Evolutionary conservation across 192 early-diverging fungal species (phyloP).

Genomic region (Podila epicladia): DNA sequence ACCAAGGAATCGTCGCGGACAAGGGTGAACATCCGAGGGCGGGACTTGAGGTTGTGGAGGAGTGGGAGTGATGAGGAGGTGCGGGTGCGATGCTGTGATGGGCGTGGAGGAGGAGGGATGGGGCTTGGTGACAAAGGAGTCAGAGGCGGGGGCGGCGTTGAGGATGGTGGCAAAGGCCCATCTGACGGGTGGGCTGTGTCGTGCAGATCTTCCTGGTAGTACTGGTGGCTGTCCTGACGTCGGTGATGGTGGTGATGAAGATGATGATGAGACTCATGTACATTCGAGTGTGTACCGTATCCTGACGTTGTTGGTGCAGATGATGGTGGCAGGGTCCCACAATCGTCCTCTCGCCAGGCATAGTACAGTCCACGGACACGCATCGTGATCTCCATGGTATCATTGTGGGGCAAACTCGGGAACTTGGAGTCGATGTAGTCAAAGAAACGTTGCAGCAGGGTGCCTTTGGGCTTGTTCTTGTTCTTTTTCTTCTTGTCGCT

Average conservation of each 20-base stretch:
- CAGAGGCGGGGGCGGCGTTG: too few relatives aligned
- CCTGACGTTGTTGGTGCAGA: background rate
- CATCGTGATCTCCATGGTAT: constrained; percentile 40
- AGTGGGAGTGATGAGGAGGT: background rate
- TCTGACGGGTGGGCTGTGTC: background rate
- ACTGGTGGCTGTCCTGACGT: background rate
- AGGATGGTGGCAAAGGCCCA: background rate
- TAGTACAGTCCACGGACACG: constrained; percentile 32
- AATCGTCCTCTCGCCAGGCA: constrained; percentile 31
- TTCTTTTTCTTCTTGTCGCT: background rate
- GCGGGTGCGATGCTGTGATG: background rate
- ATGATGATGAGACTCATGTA: background rate
- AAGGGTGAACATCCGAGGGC: constrained; percentile 10
- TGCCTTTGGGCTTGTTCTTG: background rate
- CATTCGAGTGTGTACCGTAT: background rate
- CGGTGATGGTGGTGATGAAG: background rate
- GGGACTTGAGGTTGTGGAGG: background rate
- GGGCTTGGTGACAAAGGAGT: too few relatives aligned
- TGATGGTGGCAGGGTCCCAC: background rate
- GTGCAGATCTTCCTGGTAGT: background rate
- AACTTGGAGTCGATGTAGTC: background rate
- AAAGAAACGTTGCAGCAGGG: background rate
- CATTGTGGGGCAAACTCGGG: background rate
- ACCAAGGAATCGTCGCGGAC: constrained; percentile 23
- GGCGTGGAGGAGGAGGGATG: too few relatives aligned